Evolutionary conservation across 1,284 basidiomycete genomes (phyloP).

Genomic region (Rhodotorula sp.): DNA sequence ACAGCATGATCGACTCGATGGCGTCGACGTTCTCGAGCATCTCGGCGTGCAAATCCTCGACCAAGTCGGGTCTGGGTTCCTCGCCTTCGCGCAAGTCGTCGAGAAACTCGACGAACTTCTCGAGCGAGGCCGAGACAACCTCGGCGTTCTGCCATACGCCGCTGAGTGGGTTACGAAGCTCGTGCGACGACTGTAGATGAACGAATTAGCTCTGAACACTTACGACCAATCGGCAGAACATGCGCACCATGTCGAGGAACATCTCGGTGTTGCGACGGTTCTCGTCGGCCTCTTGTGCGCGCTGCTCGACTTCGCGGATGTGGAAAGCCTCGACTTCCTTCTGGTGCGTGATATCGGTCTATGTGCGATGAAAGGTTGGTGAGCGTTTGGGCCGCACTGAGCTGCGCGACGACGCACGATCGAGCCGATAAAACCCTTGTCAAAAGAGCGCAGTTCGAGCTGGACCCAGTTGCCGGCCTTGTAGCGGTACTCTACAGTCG

Average conservation of each 20-base stretch:
- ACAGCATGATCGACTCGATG: conserved; percentile 44
- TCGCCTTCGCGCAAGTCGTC: conserved; percentile 22
- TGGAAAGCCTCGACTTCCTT: conserved; percentile 40
- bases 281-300: conserved; percentile 40
- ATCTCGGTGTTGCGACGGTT: conserved; percentile 38
- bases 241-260: conserved; percentile 39
- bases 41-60: conserved; percentile 40
- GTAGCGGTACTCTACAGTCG: conserved; percentile 25
- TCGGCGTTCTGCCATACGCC: conserved; percentile 41
- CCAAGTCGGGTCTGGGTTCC: neutral
- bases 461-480: conserved; percentile 24
- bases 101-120: conserved; percentile 27
- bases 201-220: too few species aligned
- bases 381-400: neutral
- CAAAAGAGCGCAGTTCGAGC: conserved; percentile 21
- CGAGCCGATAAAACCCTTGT: conserved; percentile 9
- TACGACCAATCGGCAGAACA: too few species aligned
- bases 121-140: conserved; percentile 34
- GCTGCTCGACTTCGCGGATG: conserved; percentile 39
- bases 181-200: neutral
- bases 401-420: neutral
- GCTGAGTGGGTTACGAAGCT: conserved; percentile 14
- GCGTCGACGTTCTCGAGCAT: conserved; percentile 45
- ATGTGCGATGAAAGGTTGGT: conserved; percentile 18
- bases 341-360: conserved; percentile 43